Percentiles rank a stretch among this genome's conserved stretches.
Evolutionary conservation across 1,284 basidiomycete species (phyloP).

Genomic region (Boletus semigastroideus): DNA sequence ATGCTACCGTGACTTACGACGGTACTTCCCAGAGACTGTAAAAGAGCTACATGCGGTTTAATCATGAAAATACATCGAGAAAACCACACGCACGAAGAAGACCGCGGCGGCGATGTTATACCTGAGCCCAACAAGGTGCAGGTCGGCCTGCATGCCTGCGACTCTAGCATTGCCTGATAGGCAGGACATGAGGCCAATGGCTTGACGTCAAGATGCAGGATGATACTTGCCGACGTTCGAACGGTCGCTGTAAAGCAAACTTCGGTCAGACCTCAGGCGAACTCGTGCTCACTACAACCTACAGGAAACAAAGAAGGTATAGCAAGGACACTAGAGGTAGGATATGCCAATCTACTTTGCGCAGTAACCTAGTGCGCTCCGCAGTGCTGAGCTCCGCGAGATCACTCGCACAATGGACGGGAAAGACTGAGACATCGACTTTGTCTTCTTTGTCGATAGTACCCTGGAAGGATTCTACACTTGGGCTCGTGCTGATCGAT

Average conservation of each 20-base stretch:
- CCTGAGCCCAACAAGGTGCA: slow-evolving; percentile 39
- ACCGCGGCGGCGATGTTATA: slow-evolving; percentile 50
- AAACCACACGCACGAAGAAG: slow-evolving; percentile 46
- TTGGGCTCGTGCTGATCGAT: slow-evolving; percentile 6
- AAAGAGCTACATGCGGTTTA: slow-evolving; percentile 33
- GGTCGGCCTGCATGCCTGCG: slow-evolving; percentile 43
- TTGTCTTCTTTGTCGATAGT: background rate
- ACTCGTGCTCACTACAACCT: slow-evolving; percentile 18
- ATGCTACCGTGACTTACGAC: slow-evolving; percentile 37
- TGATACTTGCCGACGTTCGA: slow-evolving; percentile 33
- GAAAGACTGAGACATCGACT: slow-evolving; percentile 25
- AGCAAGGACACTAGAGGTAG: slow-evolving; percentile 53
- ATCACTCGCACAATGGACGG: slow-evolving; percentile 18
- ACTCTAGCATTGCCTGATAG: slow-evolving; percentile 34
- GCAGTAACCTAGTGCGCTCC: slow-evolving; percentile 39
- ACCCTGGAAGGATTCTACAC: slow-evolving; percentile 12
- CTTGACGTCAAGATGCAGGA: background rate
- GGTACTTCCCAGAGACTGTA: slow-evolving; percentile 49
- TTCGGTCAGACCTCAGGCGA: background rate
- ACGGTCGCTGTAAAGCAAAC: slow-evolving; percentile 32
- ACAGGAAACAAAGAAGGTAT: slow-evolving; percentile 57
- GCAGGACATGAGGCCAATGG: background rate
- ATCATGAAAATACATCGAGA: background rate
- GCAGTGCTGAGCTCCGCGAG: slow-evolving; percentile 21
- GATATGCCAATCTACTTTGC: slow-evolving; percentile 51